Conservation (phyloP, 768 basidiomycete genomes). For the Collybia mongolica region DNA sequence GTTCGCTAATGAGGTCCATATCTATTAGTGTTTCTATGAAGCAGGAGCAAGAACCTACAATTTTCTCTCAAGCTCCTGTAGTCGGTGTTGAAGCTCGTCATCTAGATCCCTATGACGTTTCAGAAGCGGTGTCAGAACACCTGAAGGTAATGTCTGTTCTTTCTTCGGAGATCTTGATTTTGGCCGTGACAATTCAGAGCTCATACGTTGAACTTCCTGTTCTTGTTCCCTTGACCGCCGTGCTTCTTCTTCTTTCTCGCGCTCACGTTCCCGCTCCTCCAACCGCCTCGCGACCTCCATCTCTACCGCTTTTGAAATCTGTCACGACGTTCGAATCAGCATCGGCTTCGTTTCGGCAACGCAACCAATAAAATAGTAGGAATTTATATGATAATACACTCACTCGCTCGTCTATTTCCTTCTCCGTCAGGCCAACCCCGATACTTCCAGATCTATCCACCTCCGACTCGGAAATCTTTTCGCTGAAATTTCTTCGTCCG, state of each 20-base stretch:
- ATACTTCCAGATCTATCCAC: constrained; percentile 31
- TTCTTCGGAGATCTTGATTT: constrained; percentile 34
- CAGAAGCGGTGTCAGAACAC: constrained; percentile 59
- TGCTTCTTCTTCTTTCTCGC: constrained; percentile 36
- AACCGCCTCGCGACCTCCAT: constrained; percentile 69
- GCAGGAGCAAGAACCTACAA: constrained; percentile 46
- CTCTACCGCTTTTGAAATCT: constrained; percentile 78
- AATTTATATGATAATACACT: constrained; percentile 14
- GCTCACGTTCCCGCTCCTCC: constrained; percentile 43
- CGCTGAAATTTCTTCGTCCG: constrained; percentile 15
- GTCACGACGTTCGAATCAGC: constrained; percentile 1
- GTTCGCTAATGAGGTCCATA: constrained; percentile 41
- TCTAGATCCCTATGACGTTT: constrained; percentile 69
- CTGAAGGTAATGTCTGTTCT: constrained; percentile 40
- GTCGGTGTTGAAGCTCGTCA: constrained; percentile 58
- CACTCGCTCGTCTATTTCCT: constrained; percentile 75
- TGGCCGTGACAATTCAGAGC: constrained; percentile 18
- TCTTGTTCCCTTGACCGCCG: constrained; percentile 31
- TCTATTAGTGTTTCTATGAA: constrained; percentile 2
- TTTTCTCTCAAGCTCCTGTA: constrained; percentile 71
- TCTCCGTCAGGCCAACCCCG: constrained; percentile 52
- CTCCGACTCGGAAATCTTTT: constrained; percentile 25
- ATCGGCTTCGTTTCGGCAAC: not conserved
- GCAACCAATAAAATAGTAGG: not conserved
- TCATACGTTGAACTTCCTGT: constrained; percentile 19